Base-by-base conservation (phyloP, 2,329 filamentous ascomycete species). In the Stenocarpella maydis region DNA sequence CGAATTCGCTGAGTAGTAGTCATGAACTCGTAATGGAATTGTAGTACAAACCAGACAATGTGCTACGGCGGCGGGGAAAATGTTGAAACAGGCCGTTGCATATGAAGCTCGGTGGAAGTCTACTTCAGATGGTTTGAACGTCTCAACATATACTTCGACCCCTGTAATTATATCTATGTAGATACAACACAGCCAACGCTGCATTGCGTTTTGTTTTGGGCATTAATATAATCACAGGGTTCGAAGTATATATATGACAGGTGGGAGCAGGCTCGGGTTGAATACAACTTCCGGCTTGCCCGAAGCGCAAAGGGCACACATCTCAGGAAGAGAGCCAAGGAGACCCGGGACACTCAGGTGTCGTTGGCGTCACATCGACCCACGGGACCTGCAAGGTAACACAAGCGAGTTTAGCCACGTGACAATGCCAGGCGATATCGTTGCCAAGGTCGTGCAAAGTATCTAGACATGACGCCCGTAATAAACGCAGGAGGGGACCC, bases 371-470 rank as follows among this genome's bases (percentile, higher is more conserved):
- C 43, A 63, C 28, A 49, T 37, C n/a, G 58, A 37, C n/a, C 12
- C 19, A 49, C n/a, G 58, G 28, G 14, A 24, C 58, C 58, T 8
- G 21, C 5, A 49, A 26, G 43, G 58, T 49, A 34, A 49, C 58
- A 49, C 58, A 63, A 17, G 43, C 28, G 58, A 49, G 19, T 19
- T 26, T 4, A 63, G 43, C 58, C 58, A 63, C 58, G 58, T 63
- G 58, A 47, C 45, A 49, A 49, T 43, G 41, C 58, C 43, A 37
- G 43, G 15, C 24, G n/a, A 24, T 37, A 19, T 37, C 28, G 19
- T 10, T 19, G 24, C 6, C 34, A 8, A 10, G 58, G 41, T 47
- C 26, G 58, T 34, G 26, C 58, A 61, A 21, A 34, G 58, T 26
- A n/a, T n/a, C n/a, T n/a, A 47, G 6, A 37, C 8, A 34, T 37